Base-by-base conservation (phyloP, 2,329 filamentous ascomycete genomes). In the Trichoderma lentiforme region DNA sequence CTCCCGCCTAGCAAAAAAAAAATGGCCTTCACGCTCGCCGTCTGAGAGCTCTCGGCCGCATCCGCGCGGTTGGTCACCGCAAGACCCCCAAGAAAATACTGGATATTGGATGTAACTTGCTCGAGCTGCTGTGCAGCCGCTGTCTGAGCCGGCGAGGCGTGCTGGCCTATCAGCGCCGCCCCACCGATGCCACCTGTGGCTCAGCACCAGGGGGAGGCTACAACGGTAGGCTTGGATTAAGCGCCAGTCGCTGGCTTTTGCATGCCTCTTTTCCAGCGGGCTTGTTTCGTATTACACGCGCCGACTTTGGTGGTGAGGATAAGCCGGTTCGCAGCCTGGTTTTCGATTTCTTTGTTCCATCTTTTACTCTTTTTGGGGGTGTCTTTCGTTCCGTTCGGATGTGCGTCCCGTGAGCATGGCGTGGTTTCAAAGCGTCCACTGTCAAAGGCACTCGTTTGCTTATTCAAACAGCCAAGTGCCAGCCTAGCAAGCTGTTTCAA, bases 121-220 rank as follows among this genome's bases (percentile, higher is more conserved):
- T 7, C n/a, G 21, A 53, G 56, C 30, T 69, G 56, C 57, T 43
- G 56, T 68, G 60, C 65, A 71, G 70, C 73, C 73, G 73, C 71
- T 53, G 71, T 62, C 18, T 72, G 28, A 36, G 11, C 3, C 68
- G 70, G 61, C 65, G 71, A 68, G 72, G 71, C 71, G 70, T 75
- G 73, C 34, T 73, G 72, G 73, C 78, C 78, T 78, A 79, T 79
- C 77, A 72, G 71, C 60, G 62, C 18, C 15, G 57, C 71, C 67
- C 73, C 75, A 74, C 75, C 36, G 57, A 26, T 39, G 71, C 64
- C 60, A 69, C 70, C 60, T 72, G 66, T 70, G 64, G 66, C 71
- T 51, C 34, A 32, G 43, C 30, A 58, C 5, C 56, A 11, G 14
- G 56, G 18, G 43, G 39, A 30, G 62, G 62, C 62, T 65, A 30